Evolutionary conservation across 805 yeast species (phyloP).

Genomic region (Ogataea glucozyma): DNA sequence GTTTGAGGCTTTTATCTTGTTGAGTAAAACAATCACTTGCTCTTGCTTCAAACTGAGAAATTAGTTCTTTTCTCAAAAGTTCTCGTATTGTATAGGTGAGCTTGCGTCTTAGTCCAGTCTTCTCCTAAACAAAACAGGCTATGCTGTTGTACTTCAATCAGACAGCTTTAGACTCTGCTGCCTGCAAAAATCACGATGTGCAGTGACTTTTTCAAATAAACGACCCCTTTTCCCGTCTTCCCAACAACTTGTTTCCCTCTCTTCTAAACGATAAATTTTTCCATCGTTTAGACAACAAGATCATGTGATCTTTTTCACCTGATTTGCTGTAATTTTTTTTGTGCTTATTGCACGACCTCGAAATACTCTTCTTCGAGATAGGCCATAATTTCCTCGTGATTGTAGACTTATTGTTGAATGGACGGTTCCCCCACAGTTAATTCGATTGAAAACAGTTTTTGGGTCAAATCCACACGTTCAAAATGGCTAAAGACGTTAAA

Average conservation of each 20-base stretch:
- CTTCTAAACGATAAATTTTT: conserved; percentile 2
- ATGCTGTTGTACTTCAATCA: not conserved
- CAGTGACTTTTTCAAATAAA: not conserved
- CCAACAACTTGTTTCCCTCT: conserved; percentile 5
- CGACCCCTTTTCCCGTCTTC: conserved; percentile 7
- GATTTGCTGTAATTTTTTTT: too few species aligned
- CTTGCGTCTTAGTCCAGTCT: not conserved
- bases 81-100: not conserved
- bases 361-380: not conserved
- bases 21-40: too few species aligned
- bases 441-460: too few species aligned
- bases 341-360: not conserved
- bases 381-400: too few species aligned
- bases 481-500: conserved; percentile 32
- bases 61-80: not conserved
- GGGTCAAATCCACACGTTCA: not conserved
- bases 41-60: conserved; percentile 1
- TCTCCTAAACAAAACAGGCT: not conserved
- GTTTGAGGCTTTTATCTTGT: too few species aligned
- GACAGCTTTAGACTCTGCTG: not conserved
- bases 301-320: conserved; percentile 1
- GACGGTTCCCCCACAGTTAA: too few species aligned
- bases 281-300: conserved; percentile 2
- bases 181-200: not conserved
- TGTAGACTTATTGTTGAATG: too few species aligned